Base-by-base conservation (phyloP, 2,329 filamentous ascomycete species). In the Pseudopithomyces chartarum region DNA sequence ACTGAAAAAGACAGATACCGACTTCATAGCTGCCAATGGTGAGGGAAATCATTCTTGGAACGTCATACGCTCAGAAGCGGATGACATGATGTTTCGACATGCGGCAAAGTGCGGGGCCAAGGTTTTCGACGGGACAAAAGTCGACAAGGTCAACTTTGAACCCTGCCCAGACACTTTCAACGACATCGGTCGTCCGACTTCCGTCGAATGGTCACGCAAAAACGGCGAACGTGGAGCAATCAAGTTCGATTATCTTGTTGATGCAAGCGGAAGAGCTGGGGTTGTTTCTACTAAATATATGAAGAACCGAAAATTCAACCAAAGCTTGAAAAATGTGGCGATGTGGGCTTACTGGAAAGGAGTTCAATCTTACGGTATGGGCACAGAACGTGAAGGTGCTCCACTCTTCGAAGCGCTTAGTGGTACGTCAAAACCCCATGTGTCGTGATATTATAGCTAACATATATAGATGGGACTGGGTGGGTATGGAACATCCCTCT, bases 401-500 rank as follows among this genome's bases (percentile, higher is more conserved):
- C 80, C 80, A 0, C 78, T 72, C 50, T 82, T 82, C 57, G 80
- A 82, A 61, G 78, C 45, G 8, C 23, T 48, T 29, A 29, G 26
- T 29, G 26, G 26, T 29, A 29, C 26, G 26, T 29, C 26, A 29
- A 29, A 29, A 29, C 26, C 26, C 26, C 26, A 29, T 29, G 26
- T 8, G 26, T 29, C 26, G 26, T 8, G 26, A 29, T 29, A 29
- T 29, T 29, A 29, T 5, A 29, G 26, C 26, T 29, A 43, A 42
- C 42, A 40, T 22, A 7, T 38, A 11, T 22, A 70, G 81, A 84
- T 63, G 74, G 53, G 1, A 82, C 78, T 55, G 82, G 82, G 12
- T 84, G 81, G 82, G 66, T 57, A 13, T 84, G 81, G 81, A 69
- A 71, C 46, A 83, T 84, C 52, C 82, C 82, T 0, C 66, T 84